A percentile compares a stretch with the other conserved stretches of the same genome.
phyloP scores from a whole-genome alignment of 2,329 filamentous ascomycete genomes.

The Trichoderma endophyticum region DNA sequence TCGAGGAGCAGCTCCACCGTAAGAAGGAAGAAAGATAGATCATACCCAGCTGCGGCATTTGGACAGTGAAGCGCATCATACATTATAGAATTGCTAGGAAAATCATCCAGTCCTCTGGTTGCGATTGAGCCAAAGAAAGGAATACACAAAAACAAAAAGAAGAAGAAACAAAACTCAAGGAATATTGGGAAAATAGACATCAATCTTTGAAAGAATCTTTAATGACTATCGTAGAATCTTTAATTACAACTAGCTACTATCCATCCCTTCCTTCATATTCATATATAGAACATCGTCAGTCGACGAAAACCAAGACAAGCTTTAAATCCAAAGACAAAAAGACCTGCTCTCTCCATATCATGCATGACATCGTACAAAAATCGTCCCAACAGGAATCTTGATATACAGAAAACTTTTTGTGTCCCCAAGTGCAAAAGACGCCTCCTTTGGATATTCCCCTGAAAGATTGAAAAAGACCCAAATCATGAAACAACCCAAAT shows the following conservation, averaged over 20 bases:
- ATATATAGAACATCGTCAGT: background rate
- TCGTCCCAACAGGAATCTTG: background rate
- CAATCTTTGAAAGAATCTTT: background rate
- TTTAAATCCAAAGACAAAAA: background rate
- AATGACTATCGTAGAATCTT: background rate
- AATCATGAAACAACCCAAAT: background rate
- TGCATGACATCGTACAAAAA: constrained; percentile 15
- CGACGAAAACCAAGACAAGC: background rate
- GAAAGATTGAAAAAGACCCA: background rate
- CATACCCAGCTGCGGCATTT: constrained; percentile 62
- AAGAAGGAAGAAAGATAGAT: constrained; percentile 57
- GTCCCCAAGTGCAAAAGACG: constrained; percentile 14
- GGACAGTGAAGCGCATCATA: constrained; percentile 34
- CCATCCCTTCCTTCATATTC: background rate
- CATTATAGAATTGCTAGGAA: background rate
- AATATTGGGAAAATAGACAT: background rate
- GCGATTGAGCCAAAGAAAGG: background rate
- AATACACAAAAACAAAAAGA: no score
- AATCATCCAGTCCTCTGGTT: background rate
- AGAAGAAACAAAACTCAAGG: background rate
- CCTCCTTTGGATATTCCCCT: constrained; percentile 9
- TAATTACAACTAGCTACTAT: background rate
- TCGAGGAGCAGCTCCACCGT: constrained; percentile 55
- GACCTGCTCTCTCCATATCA: background rate
- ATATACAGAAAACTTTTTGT: constrained; percentile 12